A percentile compares a stretch with the other conserved stretches of the same genome.
phyloP scores from a whole-genome alignment of 495 filamentous ascomycete genomes.

The Echria macrotheca region DNA sequence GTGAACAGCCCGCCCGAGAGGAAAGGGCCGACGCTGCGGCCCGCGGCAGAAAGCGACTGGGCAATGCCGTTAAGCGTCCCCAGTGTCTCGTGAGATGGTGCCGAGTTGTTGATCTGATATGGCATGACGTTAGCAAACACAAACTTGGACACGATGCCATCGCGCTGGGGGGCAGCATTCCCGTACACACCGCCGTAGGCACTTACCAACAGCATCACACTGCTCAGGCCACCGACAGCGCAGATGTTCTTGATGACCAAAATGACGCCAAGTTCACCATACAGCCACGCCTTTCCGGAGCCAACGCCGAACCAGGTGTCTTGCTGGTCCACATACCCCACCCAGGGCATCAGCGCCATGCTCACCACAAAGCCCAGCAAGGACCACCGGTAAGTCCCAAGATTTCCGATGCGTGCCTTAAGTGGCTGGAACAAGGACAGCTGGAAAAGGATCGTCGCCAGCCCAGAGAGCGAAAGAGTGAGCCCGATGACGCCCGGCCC shows the following conservation, averaged over 20 bases:
- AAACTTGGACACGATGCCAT: too few species aligned
- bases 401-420: constrained; percentile 78
- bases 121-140: background rate
- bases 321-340: constrained; percentile 64
- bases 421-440: constrained; percentile 73
- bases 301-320: constrained; percentile 40
- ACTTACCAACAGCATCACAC: constrained; percentile 77
- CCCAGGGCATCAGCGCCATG: constrained; percentile 83
- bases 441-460: constrained; percentile 84
- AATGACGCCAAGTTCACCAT: constrained; percentile 68
- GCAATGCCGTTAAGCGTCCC: constrained; percentile 91
- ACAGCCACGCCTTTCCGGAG: constrained; percentile 59
- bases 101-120: constrained; percentile 82
- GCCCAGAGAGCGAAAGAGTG: constrained; percentile 76
- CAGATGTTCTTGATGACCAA: constrained; percentile 84
- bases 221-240: constrained; percentile 82
- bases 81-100: constrained; percentile 76
- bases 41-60: constrained; percentile 87
- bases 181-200: too few species aligned
- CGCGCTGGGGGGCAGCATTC: too few species aligned
- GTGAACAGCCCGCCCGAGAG: constrained; percentile 81
- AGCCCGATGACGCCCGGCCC: constrained; percentile 78
- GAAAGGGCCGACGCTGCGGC: constrained; percentile 83
- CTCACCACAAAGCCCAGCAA: constrained; percentile 77
- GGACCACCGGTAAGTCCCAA: constrained; percentile 70